A percentile compares a stretch with the other conserved stretches of the same genome.
These are phyloP conservation scores for Pseudozyma sp. DNA, from an alignment of 1,284 basidiomycete genomes.

Conservation along the genomic window DNA sequence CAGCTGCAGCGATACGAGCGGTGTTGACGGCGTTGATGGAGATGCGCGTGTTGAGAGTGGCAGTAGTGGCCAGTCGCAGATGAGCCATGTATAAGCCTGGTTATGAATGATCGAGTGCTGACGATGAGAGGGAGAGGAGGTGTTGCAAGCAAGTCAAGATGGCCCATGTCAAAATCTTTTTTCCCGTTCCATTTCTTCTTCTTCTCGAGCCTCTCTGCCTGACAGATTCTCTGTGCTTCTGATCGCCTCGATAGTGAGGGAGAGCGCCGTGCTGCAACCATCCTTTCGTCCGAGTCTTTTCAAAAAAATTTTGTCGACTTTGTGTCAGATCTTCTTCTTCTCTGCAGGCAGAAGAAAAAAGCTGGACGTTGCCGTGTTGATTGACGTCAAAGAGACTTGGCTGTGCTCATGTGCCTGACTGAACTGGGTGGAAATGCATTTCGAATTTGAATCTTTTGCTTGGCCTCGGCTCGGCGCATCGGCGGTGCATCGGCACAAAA, in stretches of 20 bases:
- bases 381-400: constrained; percentile 5
- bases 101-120: not conserved
- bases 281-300: constrained; percentile 17
- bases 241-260: not conserved
- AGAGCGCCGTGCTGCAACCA: constrained; percentile 2
- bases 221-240: not conserved
- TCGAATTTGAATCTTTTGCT: constrained; percentile 3
- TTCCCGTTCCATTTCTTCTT: constrained; percentile 1
- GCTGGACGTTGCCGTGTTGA: not conserved
- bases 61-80: constrained; percentile 35
- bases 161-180: constrained; percentile 3
- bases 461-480: constrained; percentile 1
- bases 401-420: not conserved
- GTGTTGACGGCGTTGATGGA: not conserved
- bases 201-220: constrained; percentile 6
- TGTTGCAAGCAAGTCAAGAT: too few species aligned
- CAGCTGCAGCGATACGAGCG: constrained; percentile 7
- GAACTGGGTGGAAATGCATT: not conserved
- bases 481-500: constrained; percentile 2
- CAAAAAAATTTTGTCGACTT: too few species aligned
- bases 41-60: constrained; percentile 14
- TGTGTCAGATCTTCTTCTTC: constrained; percentile 5
- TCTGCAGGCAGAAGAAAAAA: not conserved
- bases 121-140: constrained; percentile 1
- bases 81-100: constrained; percentile 28